Conservation (phyloP, 352 stramenopile genomes). For the Globisporangium sylvaticum region DNA sequence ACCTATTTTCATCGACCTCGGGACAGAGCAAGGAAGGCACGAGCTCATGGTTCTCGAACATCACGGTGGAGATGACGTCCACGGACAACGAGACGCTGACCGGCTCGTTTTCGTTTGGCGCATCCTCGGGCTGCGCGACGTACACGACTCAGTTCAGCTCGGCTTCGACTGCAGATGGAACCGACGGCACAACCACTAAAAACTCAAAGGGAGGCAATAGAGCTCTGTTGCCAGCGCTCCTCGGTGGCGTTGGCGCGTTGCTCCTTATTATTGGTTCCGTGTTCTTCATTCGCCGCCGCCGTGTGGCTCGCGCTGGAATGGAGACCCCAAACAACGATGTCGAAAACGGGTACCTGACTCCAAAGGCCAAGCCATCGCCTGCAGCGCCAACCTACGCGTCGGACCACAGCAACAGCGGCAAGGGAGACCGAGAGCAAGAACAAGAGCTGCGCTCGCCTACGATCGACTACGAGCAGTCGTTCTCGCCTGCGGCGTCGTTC, state of each 20-base stretch:
- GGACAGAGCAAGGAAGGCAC: slow-evolving; percentile 31
- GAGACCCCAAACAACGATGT: slow-evolving; percentile 32
- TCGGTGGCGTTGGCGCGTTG: slow-evolving; percentile 39
- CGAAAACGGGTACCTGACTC: slow-evolving; percentile 61
- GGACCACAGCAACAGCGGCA: slow-evolving; percentile 23
- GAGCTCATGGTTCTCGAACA: slow-evolving; percentile 54
- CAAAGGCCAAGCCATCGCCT: slow-evolving; percentile 38
- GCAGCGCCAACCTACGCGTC: slow-evolving; percentile 31
- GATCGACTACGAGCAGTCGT: slow-evolving; percentile 48
- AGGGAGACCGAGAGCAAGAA: slow-evolving; percentile 16
- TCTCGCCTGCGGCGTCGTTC: slow-evolving; percentile 31
- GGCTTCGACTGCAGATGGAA: slow-evolving; percentile 41
- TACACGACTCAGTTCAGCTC: slow-evolving; percentile 69
- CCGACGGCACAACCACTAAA: slow-evolving; percentile 24
- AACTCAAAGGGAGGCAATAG: slow-evolving; percentile 17
- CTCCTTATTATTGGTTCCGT: slow-evolving; percentile 66
- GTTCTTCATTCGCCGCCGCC: slow-evolving; percentile 63
- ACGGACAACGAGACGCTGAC: slow-evolving; percentile 49
- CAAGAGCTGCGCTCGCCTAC: slow-evolving; percentile 38
- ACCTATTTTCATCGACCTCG: slow-evolving; percentile 57
- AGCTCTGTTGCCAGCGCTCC: slow-evolving; percentile 34
- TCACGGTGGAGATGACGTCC: slow-evolving; percentile 58
- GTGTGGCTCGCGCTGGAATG: slow-evolving; percentile 24
- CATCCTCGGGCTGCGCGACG: slow-evolving; percentile 46
- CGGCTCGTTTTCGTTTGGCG: slow-evolving; percentile 56